These are phyloP conservation scores for Solanum neorickii DNA, from an alignment of 257 asterid genomes.

Conservation along the genomic window DNA sequence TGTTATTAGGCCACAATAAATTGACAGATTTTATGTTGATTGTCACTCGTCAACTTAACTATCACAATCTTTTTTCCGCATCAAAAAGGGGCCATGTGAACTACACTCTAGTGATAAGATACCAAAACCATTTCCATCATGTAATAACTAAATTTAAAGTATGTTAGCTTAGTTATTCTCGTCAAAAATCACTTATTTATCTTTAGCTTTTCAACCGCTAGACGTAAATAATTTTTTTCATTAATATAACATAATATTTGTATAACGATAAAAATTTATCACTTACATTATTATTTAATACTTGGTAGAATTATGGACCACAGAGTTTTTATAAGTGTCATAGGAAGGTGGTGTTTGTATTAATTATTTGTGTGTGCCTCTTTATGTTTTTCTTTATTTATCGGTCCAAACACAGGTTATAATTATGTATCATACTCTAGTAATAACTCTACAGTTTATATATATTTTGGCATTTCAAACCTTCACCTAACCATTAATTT, in stretches of 20 bases:
- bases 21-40: neutral
- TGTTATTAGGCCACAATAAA: neutral
- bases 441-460: neutral
- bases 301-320: neutral
- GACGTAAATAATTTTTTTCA: neutral
- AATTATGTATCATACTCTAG: neutral
- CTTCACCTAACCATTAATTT: neutral
- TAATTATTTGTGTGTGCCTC: neutral
- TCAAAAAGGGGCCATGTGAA: neutral
- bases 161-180: neutral
- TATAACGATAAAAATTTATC: neutral
- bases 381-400: neutral
- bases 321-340: neutral
- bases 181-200: neutral
- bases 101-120: neutral
- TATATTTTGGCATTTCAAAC: neutral
- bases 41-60: accelerated
- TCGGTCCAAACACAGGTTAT: neutral
- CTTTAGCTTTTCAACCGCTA: neutral
- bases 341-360: neutral
- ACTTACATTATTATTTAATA: neutral
- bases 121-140: neutral
- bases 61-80: neutral
- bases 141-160: neutral
- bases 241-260: neutral